These are phyloP conservation scores for Licmophora abbreviata DNA, from an alignment of 108 stramenopile genomes.

Conservation along the genomic window DNA sequence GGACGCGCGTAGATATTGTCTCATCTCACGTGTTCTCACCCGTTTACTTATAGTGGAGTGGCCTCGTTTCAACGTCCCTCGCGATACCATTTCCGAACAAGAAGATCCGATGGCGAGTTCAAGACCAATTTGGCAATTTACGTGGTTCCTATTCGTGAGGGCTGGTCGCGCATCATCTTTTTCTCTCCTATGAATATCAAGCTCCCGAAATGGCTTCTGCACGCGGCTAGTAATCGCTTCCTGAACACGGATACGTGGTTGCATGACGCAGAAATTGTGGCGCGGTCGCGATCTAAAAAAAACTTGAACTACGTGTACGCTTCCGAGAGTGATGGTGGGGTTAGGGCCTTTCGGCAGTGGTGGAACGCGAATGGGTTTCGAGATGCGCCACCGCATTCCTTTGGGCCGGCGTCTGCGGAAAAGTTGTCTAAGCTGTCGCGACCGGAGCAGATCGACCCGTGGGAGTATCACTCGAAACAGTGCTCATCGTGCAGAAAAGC, in stretches of 20 bases:
- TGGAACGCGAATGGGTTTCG: constrained; percentile 6
- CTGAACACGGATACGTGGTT: constrained; percentile 42
- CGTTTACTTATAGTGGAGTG: constrained; percentile 16
- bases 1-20: too few species aligned
- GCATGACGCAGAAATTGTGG: constrained; percentile 30
- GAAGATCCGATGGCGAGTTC: constrained; percentile 5
- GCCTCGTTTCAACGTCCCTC: constrained; percentile 32
- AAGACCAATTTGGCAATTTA: constrained; percentile 17
- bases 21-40: too few species aligned
- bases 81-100: constrained; percentile 31
- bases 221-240: constrained; percentile 30
- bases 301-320: constrained; percentile 19
- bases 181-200: background rate
- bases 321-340: constrained; percentile 20
- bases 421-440: constrained; percentile 4
- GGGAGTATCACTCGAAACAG: constrained; percentile 11
- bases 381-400: constrained; percentile 6
- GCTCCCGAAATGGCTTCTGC: constrained; percentile 25
- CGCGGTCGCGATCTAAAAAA: constrained; percentile 8
- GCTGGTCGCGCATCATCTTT: constrained; percentile 26
- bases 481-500: constrained; percentile 10
- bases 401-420: background rate
- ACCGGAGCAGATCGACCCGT: constrained; percentile 10
- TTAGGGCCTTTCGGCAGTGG: constrained; percentile 8
- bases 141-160: constrained; percentile 22